phyloP scores from a whole-genome alignment of 768 basidiomycete genomes.

The Chalciporus sphaerocephalus region DNA sequence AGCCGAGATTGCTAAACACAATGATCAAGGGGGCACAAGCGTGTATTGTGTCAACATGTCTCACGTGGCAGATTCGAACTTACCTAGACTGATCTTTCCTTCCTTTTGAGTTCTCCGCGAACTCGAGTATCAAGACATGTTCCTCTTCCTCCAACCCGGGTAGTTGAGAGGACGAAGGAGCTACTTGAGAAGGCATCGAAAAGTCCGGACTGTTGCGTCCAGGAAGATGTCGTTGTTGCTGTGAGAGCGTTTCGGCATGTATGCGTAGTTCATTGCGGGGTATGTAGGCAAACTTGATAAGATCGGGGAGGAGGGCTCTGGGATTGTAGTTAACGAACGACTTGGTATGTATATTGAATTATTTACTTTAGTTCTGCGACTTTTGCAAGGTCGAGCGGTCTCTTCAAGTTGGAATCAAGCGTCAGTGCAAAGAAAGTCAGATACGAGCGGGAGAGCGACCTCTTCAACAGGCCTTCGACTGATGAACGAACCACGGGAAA shows the following conservation, averaged over 20 bases:
- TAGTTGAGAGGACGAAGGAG: slow-evolving; percentile 22
- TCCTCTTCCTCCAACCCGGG: slow-evolving; percentile 34
- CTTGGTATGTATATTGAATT: not conserved
- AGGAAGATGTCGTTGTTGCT: slow-evolving; percentile 7
- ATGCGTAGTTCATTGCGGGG: slow-evolving; percentile 58
- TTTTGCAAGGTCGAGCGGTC: slow-evolving; percentile 71
- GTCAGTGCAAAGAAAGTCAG: not conserved
- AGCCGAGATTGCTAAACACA: slow-evolving; percentile 12
- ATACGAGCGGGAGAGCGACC: slow-evolving; percentile 38
- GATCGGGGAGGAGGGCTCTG: slow-evolving; percentile 77
- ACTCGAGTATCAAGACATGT: slow-evolving; percentile 49
- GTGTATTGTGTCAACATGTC: too few species aligned
- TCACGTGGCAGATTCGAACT: not conserved
- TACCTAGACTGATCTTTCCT: slow-evolving; percentile 29
- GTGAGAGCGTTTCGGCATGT: slow-evolving; percentile 36
- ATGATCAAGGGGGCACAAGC: not conserved
- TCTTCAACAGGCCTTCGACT: slow-evolving; percentile 75
- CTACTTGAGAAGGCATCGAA: slow-evolving; percentile 19
- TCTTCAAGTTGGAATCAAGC: slow-evolving; percentile 32
- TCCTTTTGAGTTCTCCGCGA: slow-evolving; percentile 43
- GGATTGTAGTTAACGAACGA: not conserved
- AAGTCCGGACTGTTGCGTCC: slow-evolving; percentile 43
- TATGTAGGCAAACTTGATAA: slow-evolving; percentile 80
- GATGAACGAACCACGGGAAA: slow-evolving; percentile 71
- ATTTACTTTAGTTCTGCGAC: slow-evolving; percentile 81